Evolutionary conservation across 768 basidiomycete species (phyloP), one percentile per base, ranked within the genome.

Genomic region (Leccinum barrowsii): DNA sequence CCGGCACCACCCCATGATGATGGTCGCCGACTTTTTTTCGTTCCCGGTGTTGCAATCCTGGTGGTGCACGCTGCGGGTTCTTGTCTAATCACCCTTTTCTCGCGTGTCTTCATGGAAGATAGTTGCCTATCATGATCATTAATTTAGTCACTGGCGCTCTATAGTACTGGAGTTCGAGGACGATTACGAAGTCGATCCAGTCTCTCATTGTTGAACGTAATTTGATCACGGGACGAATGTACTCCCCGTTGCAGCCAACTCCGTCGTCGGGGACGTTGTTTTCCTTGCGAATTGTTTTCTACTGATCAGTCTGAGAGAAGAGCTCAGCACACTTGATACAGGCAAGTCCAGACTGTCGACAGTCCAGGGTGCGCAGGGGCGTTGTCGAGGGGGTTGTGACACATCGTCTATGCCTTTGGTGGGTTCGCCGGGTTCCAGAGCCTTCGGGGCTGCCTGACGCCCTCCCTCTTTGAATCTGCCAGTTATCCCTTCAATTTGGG

Each of bases 231-330:
- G 77, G 11, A 74, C 78, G 44, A 74, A 74, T 28, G 67, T 77
- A 19, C 78, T 77, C 19, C 73, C 82, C 10, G 70, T 80, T 24
- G 82, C 83, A 11, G 78, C 78, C 49, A 79, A 84, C 37, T 77
- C 86, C 46, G 75, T 86, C 10, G 80, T 81, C 0, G 83, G 83
- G 4, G 83, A 85, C 56, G 64, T 84, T 50, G 73, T 83, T 48
- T 67, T 75, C 19, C 79, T 85, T 61, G 69, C 82, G 42, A 82
- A 84, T 59, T 74, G 81, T 12, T 76, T 80, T 2, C 72, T 82
- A 7, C 74, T 84, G 32, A 84, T 82, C 28, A 28, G 5, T 79
- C 76, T 3, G 79, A 80, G 55, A 75, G 73, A 72, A 75, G 22
- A 47, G 58, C 53, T n/a, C n/a, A 2, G 28, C 7, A 28, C 28